Evolutionary conservation across 805 yeast species (phyloP), one percentile per base, ranked within the genome.

Genomic region (Monosporozyma siamensis): DNA sequence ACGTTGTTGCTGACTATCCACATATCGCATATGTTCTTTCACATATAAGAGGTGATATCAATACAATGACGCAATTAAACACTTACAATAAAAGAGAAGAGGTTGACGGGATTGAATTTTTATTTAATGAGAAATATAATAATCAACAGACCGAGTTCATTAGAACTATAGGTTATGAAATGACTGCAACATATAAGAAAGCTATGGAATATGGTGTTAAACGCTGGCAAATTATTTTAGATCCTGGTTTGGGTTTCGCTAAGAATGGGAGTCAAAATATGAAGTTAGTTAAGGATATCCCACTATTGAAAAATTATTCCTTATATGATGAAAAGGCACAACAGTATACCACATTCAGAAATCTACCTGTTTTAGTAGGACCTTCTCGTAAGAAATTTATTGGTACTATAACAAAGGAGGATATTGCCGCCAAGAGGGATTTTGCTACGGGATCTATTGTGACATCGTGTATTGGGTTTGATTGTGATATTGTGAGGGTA

Each of bases 231-330:
- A 67, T 92, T 3, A 77, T 92, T 14, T 55, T 88, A 4, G 99
- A 92, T 58, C 98, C 99, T 0, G 98, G 98, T 2, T 64, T 92
- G 34, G 98, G 99, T 2, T 92, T 92, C 63, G 97, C 97, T n/a
- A 92, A 92, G 59, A 72, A 71, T 41, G 52, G 72, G n/a, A 50
- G 58, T 6, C 95, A 89, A 55, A 90, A 89, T 59, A 50, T 89
- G 25, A 70, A 71, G 18, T 52, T 87, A 1, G 70, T 92, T 23
- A 72, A 77, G 46, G 69, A 75, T 15, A 49, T 70, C 46, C 74
- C 63, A 39, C 51, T 47, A 24, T 60, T 68, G 53, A 80, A 80
- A 55, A 61, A 66, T 24, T 81, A 78, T 51, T 65, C 77, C 1
- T 44, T 43, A 1, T 25, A 30, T 15, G 38, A 36, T 20, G 51